phyloP scores from a whole-genome alignment of 2,329 filamentous ascomycete genomes.

The Aspergillus latus region DNA sequence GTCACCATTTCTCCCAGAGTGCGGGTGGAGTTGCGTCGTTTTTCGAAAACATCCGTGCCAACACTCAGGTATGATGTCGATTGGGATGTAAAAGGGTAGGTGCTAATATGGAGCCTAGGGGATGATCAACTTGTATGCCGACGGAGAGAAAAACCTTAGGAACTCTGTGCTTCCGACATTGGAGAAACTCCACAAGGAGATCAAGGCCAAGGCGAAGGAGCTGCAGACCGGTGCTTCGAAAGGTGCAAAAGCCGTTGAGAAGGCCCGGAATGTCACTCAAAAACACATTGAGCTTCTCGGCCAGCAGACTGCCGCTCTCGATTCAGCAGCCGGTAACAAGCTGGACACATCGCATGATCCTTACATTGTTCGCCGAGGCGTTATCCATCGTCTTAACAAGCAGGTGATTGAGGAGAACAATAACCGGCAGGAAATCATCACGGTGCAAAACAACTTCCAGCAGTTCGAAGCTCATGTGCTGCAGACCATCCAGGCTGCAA shows the following conservation, averaged over 20 bases:
- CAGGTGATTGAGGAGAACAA: conserved; percentile 96
- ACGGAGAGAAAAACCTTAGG: conserved; percentile 89
- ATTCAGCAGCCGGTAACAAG: conserved; percentile 67
- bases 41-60: conserved; percentile 91
- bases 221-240: conserved; percentile 77
- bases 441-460: conserved; percentile 86
- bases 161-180: conserved; percentile 82
- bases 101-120: conserved; percentile 51
- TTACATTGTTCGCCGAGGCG: conserved; percentile 79
- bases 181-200: conserved; percentile 87
- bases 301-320: conserved; percentile 77
- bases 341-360: conserved; percentile 76
- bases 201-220: conserved; percentile 95
- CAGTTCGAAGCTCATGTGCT: conserved; percentile 86
- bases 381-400: conserved; percentile 80
- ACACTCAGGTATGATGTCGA: conserved; percentile 67
- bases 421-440: conserved; percentile 85
- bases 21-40: conserved; percentile 84
- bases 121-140: conserved; percentile 81
- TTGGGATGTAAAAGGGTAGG: too few relatives aligned
- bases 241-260: conserved; percentile 86
- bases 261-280: conserved; percentile 79
- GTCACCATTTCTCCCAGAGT: conserved; percentile 87
- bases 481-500: conserved; percentile 74
- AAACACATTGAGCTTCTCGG: conserved; percentile 95